These are phyloP conservation scores for Didymosphaeria variabile DNA, from an alignment of 2,329 filamentous ascomycete genomes.

Conservation along the genomic window DNA sequence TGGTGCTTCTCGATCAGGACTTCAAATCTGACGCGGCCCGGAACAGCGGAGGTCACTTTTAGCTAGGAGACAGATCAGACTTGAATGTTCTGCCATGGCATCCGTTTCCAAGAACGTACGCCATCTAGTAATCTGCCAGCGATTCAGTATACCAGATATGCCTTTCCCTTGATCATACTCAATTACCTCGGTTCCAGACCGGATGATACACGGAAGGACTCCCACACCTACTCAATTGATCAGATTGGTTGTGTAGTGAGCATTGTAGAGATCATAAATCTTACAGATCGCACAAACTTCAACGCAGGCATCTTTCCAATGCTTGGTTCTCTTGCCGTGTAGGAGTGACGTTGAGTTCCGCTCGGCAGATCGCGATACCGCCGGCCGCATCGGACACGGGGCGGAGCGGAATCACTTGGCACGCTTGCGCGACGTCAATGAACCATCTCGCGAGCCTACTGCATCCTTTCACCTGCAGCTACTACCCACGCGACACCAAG, in stretches of 20 bases:
- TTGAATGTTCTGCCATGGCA: neutral
- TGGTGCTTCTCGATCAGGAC: constrained; percentile 78
- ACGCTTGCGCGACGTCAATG: constrained; percentile 24
- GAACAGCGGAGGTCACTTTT: constrained; percentile 69
- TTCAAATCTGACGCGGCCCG: constrained; percentile 78
- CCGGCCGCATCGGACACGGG: constrained; percentile 6
- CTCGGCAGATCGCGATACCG: constrained; percentile 25
- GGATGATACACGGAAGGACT: constrained; percentile 85
- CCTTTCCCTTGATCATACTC: neutral
- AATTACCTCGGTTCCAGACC: constrained; percentile 85
- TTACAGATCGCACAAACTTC: constrained; percentile 71
- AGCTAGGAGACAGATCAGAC: constrained; percentile 59
- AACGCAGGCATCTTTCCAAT: constrained; percentile 54
- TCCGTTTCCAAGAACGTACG: constrained; percentile 35
- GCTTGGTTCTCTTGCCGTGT: constrained; percentile 11
- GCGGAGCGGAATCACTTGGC: constrained; percentile 25
- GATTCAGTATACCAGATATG: constrained; percentile 5
- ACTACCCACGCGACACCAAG: neutral
- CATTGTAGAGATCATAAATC: constrained; percentile 29
- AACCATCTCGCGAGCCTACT: constrained; percentile 22
- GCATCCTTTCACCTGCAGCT: constrained; percentile 1
- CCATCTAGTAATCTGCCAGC: constrained; percentile 52
- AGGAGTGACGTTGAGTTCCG: constrained; percentile 32
- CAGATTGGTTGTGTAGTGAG: constrained; percentile 23
- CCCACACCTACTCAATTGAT: constrained; percentile 71